Percentiles rank a stretch among this genome's conserved stretches.
These are phyloP conservation scores for Paecilomyces sp. DNA, from an alignment of 2,329 filamentous ascomycete species.

Conservation along the genomic window DNA sequence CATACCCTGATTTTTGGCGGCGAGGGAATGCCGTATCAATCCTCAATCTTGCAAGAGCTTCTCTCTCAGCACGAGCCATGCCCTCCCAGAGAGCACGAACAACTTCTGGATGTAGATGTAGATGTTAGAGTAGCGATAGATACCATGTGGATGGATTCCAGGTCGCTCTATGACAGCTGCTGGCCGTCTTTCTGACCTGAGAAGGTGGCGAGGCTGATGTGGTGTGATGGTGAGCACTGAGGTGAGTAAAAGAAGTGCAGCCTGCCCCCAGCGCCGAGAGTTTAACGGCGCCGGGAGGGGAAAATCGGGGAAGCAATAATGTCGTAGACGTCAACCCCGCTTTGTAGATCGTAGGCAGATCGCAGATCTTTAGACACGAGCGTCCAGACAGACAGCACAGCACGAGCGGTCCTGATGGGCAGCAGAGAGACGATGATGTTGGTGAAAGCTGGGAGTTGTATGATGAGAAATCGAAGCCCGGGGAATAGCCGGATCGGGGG, in stretches of 20 bases:
- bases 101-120: conserved; percentile 9
- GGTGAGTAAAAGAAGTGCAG: neutral
- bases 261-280: neutral
- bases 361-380: neutral
- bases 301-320: neutral
- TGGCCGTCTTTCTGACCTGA: neutral
- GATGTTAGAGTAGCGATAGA: conserved; percentile 7
- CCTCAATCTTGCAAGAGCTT: conserved; percentile 27
- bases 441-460: neutral
- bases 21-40: conserved; percentile 32
- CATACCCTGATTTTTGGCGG: conserved; percentile 16
- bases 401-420: neutral
- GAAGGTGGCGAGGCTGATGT: neutral
- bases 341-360: neutral
- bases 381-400: neutral
- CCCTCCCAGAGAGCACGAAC: conserved; percentile 18
- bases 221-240: neutral
- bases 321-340: neutral
- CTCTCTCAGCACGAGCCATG: conserved; percentile 32
- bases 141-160: neutral
- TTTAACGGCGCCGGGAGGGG: neutral
- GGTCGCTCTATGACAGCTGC: neutral
- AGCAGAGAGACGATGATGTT: neutral
- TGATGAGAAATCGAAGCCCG: neutral
- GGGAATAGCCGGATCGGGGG: neutral